Evolutionary conservation across 2,329 filamentous ascomycete species (phyloP).

Genomic region (Penicillium sp.): DNA sequence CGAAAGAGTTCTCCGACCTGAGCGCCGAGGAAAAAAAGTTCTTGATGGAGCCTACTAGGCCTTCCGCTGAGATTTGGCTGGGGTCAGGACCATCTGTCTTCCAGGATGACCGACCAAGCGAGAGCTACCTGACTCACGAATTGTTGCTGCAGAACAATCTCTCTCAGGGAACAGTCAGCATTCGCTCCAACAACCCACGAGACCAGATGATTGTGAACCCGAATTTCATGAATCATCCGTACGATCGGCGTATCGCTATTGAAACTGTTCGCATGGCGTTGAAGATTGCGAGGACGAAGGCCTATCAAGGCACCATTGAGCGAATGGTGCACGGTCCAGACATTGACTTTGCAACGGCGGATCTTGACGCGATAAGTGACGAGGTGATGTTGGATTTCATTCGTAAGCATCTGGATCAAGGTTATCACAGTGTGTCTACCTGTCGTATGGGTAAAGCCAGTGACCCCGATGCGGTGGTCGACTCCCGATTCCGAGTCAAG

Average conservation of each 20-base stretch:
- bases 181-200: slow-evolving; percentile 7
- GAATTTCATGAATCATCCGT: slow-evolving; percentile 2
- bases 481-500: slow-evolving; percentile 5
- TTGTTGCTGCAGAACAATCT: slow-evolving; percentile 11
- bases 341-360: neutral
- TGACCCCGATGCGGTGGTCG: slow-evolving; percentile 5
- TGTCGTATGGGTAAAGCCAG: slow-evolving; percentile 9
- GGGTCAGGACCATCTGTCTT: slow-evolving; percentile 10
- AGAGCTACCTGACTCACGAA: slow-evolving; percentile 12
- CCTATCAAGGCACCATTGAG: slow-evolving; percentile 5
- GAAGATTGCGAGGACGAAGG: slow-evolving; percentile 9
- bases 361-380: neutral
- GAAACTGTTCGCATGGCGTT: slow-evolving; percentile 10
- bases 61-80: slow-evolving; percentile 12
- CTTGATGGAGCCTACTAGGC: slow-evolving; percentile 10
- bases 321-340: slow-evolving; percentile 10
- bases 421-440: slow-evolving; percentile 9
- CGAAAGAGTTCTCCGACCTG: slow-evolving; percentile 5
- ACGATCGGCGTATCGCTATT: slow-evolving; percentile 12
- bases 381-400: slow-evolving; percentile 7
- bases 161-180: neutral
- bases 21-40: neutral
- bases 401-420: slow-evolving; percentile 10
- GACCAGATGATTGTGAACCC: slow-evolving; percentile 7
- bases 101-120: slow-evolving; percentile 7